phyloP scores from a whole-genome alignment of 2,329 filamentous ascomycete genomes.

The Blumeria graminis region DNA sequence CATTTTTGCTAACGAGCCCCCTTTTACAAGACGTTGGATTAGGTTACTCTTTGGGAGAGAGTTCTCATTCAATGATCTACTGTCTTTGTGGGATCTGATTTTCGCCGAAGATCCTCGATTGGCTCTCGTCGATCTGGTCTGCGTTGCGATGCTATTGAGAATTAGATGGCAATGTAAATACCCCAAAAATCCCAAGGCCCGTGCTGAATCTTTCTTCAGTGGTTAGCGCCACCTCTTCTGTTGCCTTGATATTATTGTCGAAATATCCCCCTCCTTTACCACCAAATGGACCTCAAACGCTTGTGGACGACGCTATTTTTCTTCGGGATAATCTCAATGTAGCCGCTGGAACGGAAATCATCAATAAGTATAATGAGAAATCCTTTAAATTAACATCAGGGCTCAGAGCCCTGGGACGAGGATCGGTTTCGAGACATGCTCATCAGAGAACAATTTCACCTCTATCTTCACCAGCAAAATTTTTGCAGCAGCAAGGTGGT shows the following conservation, averaged over 20 bases:
- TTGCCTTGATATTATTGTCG: constrained; percentile 56
- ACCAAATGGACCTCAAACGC: constrained; percentile 45
- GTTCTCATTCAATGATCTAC: constrained; percentile 65
- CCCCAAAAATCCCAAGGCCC: neutral
- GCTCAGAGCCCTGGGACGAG: constrained; percentile 11
- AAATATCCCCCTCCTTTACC: constrained; percentile 50
- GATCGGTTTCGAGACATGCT: constrained; percentile 8
- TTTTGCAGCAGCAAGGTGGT: constrained; percentile 25
- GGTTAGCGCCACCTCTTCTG: constrained; percentile 67
- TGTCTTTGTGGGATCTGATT: constrained; percentile 73
- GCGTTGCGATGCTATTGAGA: constrained; percentile 75
- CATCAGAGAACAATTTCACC: constrained; percentile 11
- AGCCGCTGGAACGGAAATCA: constrained; percentile 37
- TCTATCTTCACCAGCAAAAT: constrained; percentile 14
- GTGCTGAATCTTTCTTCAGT: constrained; percentile 26
- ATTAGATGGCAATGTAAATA: constrained; percentile 67
- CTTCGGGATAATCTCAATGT: constrained; percentile 38
- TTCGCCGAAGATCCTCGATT: constrained; percentile 67
- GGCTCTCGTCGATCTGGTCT: constrained; percentile 71
- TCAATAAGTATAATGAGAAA: constrained; percentile 45
- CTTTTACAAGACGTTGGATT: constrained; percentile 44
- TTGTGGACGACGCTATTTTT: constrained; percentile 68
- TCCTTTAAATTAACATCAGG: constrained; percentile 17
- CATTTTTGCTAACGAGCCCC: constrained; percentile 1
- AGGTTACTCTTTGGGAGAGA: constrained; percentile 80